Conservation (phyloP, 306 rosid species). For the Dalbergia cochinchinensis region DNA sequence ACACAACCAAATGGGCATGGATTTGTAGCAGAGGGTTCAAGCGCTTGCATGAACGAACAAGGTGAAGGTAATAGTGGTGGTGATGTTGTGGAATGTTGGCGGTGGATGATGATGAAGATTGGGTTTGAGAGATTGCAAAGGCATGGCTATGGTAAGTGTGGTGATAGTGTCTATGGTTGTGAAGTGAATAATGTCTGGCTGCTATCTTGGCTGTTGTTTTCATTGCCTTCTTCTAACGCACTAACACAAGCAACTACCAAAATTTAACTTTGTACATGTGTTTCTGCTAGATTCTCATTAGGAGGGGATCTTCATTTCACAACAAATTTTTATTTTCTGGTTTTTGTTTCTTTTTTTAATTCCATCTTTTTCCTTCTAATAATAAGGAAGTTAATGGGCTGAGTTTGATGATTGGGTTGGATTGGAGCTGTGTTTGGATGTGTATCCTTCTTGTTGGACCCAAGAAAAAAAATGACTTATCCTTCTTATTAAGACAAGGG, state of each 20-base stretch:
- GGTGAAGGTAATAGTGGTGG: slow-evolving; percentile 45
- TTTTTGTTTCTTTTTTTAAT: too few species aligned
- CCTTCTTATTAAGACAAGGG: too few species aligned
- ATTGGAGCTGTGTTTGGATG: too few species aligned
- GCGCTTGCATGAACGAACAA: slow-evolving; percentile 62
- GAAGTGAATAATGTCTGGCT: slow-evolving; percentile 35
- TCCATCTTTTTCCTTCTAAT: too few species aligned
- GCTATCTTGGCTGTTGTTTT: not conserved
- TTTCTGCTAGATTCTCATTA: not conserved
- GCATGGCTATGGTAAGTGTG: not conserved
- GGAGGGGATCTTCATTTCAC: too few species aligned
- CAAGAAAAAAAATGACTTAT: too few species aligned
- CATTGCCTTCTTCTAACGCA: not conserved
- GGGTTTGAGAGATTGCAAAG: slow-evolving; percentile 24
- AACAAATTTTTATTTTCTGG: too few species aligned
- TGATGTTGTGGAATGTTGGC: slow-evolving; percentile 23
- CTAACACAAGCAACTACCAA: not conserved
- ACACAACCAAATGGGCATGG: slow-evolving; percentile 60
- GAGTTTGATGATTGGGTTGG: not conserved
- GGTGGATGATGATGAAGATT: slow-evolving; percentile 18
- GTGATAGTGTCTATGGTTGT: not conserved
- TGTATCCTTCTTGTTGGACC: too few species aligned
- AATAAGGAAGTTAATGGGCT: not conserved
- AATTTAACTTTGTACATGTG: not conserved
- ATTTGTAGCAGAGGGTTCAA: slow-evolving; percentile 67